phyloP scores from a whole-genome alignment of 148 eudicot species.

The Camellia sinensis region DNA sequence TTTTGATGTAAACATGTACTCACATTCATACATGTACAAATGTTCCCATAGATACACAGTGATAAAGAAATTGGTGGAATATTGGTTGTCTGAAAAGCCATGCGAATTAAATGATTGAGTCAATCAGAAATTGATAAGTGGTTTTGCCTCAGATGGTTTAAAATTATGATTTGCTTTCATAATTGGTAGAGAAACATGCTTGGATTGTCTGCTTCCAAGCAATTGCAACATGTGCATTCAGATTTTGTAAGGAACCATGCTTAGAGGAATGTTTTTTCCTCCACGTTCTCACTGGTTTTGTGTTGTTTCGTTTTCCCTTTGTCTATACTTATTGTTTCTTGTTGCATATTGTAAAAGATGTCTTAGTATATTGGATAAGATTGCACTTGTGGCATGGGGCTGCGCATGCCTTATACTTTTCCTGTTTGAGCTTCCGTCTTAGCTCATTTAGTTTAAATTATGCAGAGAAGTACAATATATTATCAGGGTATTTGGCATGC shows the following conservation, averaged over 20 bases:
- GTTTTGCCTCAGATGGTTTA: not conserved
- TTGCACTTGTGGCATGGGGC: not conserved
- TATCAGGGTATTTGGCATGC: conserved; percentile 79
- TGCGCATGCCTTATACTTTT: not conserved
- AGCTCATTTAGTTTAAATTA: not conserved
- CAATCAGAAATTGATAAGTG: not conserved
- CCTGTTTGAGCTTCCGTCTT: conserved; percentile 5
- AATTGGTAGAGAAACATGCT: not conserved
- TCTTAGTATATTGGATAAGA: not conserved
- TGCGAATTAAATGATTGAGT: not conserved
- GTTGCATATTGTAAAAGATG: conserved; percentile 6
- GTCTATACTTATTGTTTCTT: not conserved
- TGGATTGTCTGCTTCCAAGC: not conserved
- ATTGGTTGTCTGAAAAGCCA: not conserved
- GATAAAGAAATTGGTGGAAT: not conserved
- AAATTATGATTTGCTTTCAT: no score
- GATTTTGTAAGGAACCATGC: not conserved
- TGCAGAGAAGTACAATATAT: conserved; percentile 69
- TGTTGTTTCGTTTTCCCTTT: not conserved
- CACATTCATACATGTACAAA: not conserved
- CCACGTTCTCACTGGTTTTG: not conserved
- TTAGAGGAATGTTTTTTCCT: not conserved
- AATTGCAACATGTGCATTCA: not conserved
- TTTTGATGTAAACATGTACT: not conserved
- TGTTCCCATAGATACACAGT: not conserved